These are phyloP conservation scores for Waitea zeae DNA, from an alignment of 1,284 basidiomycete genomes.

Conservation along the genomic window DNA sequence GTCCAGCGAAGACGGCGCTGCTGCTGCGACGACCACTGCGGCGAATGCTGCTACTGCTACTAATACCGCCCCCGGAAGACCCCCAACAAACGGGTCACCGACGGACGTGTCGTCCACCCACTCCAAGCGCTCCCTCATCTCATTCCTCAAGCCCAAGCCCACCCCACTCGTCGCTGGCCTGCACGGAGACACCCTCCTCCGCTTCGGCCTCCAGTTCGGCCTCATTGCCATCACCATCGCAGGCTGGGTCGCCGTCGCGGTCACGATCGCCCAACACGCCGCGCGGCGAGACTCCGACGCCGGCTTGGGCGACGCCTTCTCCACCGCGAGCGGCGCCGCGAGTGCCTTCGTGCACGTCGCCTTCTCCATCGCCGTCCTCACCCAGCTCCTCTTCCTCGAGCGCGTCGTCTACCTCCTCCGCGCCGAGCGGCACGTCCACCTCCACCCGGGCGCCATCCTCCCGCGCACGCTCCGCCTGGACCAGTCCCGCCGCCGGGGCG, in stretches of 20 bases:
- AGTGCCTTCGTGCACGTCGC: conserved; percentile 40
- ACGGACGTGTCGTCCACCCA: conserved; percentile 13
- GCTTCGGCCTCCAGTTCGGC: conserved; percentile 23
- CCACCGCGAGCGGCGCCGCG: conserved; percentile 9
- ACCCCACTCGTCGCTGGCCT: conserved; percentile 25
- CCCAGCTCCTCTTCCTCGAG: conserved; percentile 44
- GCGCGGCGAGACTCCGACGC: conserved; percentile 4
- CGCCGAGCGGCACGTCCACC: conserved; percentile 39
- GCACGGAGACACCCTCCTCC: conserved; percentile 24
- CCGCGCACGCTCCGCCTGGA: conserved; percentile 23
- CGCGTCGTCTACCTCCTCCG: conserved; percentile 42
- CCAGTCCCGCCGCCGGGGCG: conserved; percentile 10
- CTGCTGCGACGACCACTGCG: too few species aligned
- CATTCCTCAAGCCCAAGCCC: conserved; percentile 22
- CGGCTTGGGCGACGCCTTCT: conserved; percentile 5
- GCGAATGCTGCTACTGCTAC: too few species aligned
- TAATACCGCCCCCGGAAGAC: too few species aligned
- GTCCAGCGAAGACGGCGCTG: too few species aligned
- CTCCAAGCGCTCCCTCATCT: conserved; percentile 18
- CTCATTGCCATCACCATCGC: conserved; percentile 30
- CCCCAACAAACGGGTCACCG: too few species aligned
- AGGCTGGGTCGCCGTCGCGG: conserved; percentile 27
- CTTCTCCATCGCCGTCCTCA: conserved; percentile 28
- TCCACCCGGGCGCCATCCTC: conserved; percentile 38
- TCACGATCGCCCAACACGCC: conserved; percentile 6